Conservation (phyloP, 257 asterid species). For the Jaltomata sinuosa region DNA sequence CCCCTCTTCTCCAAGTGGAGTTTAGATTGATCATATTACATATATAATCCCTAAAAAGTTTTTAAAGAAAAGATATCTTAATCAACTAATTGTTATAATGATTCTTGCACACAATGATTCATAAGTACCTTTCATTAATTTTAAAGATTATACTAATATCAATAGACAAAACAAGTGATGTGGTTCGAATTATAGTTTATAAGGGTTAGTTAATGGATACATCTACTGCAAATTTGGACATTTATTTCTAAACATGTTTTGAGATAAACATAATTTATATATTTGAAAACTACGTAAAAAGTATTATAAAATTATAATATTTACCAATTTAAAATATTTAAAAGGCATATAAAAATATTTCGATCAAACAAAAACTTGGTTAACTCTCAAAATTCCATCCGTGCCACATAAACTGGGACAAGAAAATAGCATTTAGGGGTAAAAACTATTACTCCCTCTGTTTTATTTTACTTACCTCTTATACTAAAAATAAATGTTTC, state of each 20-base stretch:
- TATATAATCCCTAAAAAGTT: background rate
- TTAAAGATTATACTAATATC: background rate
- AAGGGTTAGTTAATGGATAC: background rate
- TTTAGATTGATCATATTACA: background rate
- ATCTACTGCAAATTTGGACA: background rate
- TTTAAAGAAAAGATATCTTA: background rate
- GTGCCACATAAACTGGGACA: too few species aligned
- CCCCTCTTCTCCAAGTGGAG: background rate
- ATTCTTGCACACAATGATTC: background rate
- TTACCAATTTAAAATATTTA: too few species aligned
- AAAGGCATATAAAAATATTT: too few species aligned
- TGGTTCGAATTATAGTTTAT: background rate
- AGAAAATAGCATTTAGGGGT: too few species aligned
- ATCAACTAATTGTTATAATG: background rate
- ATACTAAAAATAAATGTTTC: too few species aligned
- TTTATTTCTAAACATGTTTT: background rate
- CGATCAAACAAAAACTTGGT: too few species aligned
- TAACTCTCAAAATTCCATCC: too few species aligned
- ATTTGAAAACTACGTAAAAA: too few species aligned
- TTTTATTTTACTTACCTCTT: too few species aligned
- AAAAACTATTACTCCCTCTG: too few species aligned
- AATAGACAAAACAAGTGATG: background rate
- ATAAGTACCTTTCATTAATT: background rate
- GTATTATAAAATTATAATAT: too few species aligned
- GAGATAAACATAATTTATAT: too few species aligned